Conservation (phyloP, 1,284 basidiomycete species). For the Leccinum ambiguum region DNA sequence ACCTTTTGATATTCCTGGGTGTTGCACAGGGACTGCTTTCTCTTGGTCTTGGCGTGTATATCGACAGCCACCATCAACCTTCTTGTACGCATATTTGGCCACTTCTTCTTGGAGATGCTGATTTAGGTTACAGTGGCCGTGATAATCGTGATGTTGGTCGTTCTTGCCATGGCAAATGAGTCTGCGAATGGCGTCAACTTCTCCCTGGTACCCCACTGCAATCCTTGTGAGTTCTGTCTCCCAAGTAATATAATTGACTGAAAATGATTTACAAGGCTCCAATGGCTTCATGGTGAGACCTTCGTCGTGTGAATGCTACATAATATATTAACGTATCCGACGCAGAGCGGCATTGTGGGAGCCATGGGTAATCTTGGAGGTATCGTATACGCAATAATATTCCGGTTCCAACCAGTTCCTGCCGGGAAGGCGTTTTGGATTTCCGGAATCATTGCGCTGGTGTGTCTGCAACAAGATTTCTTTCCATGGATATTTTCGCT, state of each 20-base stretch:
- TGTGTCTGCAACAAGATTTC: conserved; percentile 9
- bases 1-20: conserved; percentile 45
- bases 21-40: conserved; percentile 47
- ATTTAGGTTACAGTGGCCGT: conserved; percentile 21
- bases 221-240: conserved; percentile 36
- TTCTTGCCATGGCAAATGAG: conserved; percentile 32
- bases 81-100: conserved; percentile 19
- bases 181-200: conserved; percentile 56
- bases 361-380: conserved; percentile 55
- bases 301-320: background rate
- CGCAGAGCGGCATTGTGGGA: conserved; percentile 50
- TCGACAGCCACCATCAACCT: conserved; percentile 34
- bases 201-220: conserved; percentile 53
- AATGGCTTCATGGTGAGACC: conserved; percentile 38
- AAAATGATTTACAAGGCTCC: conserved; percentile 18
- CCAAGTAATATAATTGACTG: background rate
- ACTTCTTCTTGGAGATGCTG: background rate
- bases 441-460: conserved; percentile 38
- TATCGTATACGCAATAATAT: conserved; percentile 48
- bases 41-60: conserved; percentile 48
- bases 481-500: background rate
- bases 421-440: conserved; percentile 49
- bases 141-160: conserved; percentile 31
- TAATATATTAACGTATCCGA: background rate
- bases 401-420: conserved; percentile 45